Evolutionary conservation across 1,284 basidiomycete genomes (phyloP).

Genomic region (Trichosporon coremiiforme): DNA sequence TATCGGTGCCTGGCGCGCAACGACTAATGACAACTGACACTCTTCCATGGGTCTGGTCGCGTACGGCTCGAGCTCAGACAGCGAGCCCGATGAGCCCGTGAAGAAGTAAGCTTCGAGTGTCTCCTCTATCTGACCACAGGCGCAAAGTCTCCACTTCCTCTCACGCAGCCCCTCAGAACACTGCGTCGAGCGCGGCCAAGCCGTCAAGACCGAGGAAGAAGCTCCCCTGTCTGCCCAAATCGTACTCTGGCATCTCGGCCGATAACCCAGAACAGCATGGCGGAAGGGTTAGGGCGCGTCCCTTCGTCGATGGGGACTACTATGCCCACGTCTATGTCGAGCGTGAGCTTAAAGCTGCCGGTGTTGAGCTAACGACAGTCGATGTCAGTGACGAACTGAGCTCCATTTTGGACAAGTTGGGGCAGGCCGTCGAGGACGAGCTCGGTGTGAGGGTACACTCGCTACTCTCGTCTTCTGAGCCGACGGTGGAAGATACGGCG

Average conservation of each 20-base stretch:
- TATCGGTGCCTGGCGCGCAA: not conserved
- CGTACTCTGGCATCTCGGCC: not conserved
- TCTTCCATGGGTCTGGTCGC: not conserved
- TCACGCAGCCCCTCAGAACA: too few relatives aligned
- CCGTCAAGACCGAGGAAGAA: not conserved
- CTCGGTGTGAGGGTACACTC: not conserved
- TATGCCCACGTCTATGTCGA: conserved; percentile 53
- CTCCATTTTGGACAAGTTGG: conserved; percentile 26
- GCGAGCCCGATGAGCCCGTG: conserved; percentile 6
- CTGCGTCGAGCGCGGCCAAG: too few relatives aligned
- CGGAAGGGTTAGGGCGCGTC: conserved; percentile 49
- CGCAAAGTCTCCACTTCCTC: not conserved
- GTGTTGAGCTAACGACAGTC: conserved; percentile 1
- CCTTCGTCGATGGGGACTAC: conserved; percentile 54
- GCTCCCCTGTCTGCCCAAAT: conserved; percentile 25
- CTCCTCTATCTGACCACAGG: not conserved
- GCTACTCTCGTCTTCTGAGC: not conserved
- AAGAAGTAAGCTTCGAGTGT: conserved; percentile 2
- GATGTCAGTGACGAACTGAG: conserved; percentile 29
- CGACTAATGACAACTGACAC: not conserved
- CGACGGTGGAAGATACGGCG: not conserved
- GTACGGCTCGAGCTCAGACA: not conserved
- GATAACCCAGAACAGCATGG: conserved; percentile 52
- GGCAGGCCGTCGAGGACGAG: not conserved
- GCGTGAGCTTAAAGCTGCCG: conserved; percentile 33